Base-by-base conservation (phyloP, 192 early-diverging fungal genomes). In the Coemansia sp. region DNA sequence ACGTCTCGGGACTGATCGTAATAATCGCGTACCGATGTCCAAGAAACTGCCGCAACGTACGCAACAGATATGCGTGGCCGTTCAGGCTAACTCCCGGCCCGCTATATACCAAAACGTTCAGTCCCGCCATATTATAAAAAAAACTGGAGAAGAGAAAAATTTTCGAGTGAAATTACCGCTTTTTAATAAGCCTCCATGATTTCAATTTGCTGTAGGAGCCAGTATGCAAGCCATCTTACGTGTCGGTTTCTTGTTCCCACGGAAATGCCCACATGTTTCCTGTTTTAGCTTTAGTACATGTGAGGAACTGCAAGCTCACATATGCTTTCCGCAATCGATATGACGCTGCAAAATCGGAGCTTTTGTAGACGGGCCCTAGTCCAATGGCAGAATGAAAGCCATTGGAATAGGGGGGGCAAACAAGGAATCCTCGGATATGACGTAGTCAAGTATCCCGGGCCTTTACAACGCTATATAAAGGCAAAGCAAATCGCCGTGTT, bases 1-100 rank as follows among this genome's bases (percentile, higher is more conserved):
- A 73, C 3, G 84, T 84, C 15, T 78, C 57, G 11, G 86, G 82
- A 49, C 90, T 88, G 35, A 97, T 90, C 37, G 84, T 77, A 46
- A 96, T 90, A 14, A 99, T 81, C 65, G 96, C 97, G 72, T 94
- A 97, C 21, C 82, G 71, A 30, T 88, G 82, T 12, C 88, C 86
- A 6, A 99, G 85, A 21, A 89, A 79, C 28, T 78, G 63, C 15
- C 87, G 87, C 31, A 99, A 83, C 0, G 90, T 92, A 13, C 66
- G 57, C 38, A 79, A 8, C 58, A 66, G 39, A 40, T 59, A 72
- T 13, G 61, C 63, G 16, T 64, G 58, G 10, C 64, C 52, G 49
- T 65, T 65, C 30, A 59, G 62, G 11, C 76, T 65, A 30, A 72
- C 53, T 16, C 76, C 76, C 5, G 69, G 65, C 14, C 76, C 76